Conservation (phyloP, 352 stramenopile genomes). For the Globisporangium paddicum region DNA sequence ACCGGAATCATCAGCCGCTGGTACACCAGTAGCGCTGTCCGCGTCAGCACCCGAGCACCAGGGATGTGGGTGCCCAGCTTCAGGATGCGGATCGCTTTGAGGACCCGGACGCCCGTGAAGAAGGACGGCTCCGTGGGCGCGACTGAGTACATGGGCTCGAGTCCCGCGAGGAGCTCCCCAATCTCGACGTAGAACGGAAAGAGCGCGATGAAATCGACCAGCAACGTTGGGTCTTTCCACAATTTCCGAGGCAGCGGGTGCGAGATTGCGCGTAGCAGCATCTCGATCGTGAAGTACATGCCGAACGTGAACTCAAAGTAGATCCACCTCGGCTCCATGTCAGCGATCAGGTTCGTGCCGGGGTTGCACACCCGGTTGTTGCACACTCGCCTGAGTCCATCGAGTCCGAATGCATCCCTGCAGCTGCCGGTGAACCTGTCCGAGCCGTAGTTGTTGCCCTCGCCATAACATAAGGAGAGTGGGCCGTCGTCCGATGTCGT, state of each 20-base stretch:
- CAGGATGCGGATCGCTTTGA: constrained; percentile 43
- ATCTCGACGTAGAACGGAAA: constrained; percentile 34
- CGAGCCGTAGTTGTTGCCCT: constrained; percentile 32
- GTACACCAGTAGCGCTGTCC: constrained; percentile 28
- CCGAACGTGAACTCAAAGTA: constrained; percentile 45
- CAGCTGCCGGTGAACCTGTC: constrained; percentile 18
- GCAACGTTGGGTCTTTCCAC: constrained; percentile 20
- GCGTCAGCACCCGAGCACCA: constrained; percentile 27
- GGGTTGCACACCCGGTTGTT: constrained; percentile 45
- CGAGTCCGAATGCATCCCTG: constrained; percentile 17
- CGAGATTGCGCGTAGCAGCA: constrained; percentile 22
- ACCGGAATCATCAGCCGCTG: constrained; percentile 36
- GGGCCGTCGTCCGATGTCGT: neutral
- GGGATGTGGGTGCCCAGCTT: constrained; percentile 44
- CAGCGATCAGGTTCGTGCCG: constrained; percentile 25
- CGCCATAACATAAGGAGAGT: constrained; percentile 21
- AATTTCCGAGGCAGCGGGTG: constrained; percentile 24
- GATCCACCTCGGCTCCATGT: constrained; percentile 49
- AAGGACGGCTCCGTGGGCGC: constrained; percentile 36
- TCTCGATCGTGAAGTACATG: constrained; percentile 35
- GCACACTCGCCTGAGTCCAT: constrained; percentile 22
- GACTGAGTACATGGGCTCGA: constrained; percentile 29
- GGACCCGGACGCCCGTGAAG: constrained; percentile 30
- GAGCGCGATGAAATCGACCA: constrained; percentile 22
- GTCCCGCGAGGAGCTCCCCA: constrained; percentile 15